phyloP scores from a whole-genome alignment of 306 rosid genomes.

The Gastrolobium bilobum region DNA sequence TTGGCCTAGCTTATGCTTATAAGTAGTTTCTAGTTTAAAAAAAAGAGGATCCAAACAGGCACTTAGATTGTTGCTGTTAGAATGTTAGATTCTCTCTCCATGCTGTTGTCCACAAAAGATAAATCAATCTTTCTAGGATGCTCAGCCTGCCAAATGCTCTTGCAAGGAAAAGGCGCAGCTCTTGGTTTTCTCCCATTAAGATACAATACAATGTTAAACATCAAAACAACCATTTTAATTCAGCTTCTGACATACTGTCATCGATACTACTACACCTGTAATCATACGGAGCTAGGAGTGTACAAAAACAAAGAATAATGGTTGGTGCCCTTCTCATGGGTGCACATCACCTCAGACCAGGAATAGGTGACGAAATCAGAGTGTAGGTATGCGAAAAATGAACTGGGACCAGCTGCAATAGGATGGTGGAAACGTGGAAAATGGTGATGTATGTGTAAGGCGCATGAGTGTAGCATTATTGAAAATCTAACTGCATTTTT shows the following conservation, averaged over 20 bases:
- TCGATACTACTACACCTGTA: not conserved
- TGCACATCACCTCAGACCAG: not conserved
- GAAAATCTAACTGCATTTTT: not conserved
- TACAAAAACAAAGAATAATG: not conserved
- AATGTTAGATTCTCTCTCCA: not conserved
- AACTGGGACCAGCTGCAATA: not conserved
- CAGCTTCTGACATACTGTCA: not conserved
- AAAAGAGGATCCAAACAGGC: too few species aligned
- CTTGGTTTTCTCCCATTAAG: not conserved
- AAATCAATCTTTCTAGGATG: not conserved
- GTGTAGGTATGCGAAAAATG: not conserved
- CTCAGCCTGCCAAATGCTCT: not conserved
- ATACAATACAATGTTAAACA: not conserved
- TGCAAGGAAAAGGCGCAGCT: conserved; percentile 5
- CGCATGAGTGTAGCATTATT: not conserved
- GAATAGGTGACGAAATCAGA: not conserved
- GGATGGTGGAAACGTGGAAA: not conserved
- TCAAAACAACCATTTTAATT: not conserved
- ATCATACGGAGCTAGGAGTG: not conserved
- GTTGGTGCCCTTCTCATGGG: not conserved
- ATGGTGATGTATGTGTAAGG: not conserved
- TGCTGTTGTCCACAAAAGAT: not conserved
- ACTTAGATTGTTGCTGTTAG: not conserved
- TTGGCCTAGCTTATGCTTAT: too few species aligned
- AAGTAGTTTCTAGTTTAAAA: too few species aligned